Conservation (phyloP, 2,329 filamentous ascomycete genomes). For the Ceratocystis diversiconidia region DNA sequence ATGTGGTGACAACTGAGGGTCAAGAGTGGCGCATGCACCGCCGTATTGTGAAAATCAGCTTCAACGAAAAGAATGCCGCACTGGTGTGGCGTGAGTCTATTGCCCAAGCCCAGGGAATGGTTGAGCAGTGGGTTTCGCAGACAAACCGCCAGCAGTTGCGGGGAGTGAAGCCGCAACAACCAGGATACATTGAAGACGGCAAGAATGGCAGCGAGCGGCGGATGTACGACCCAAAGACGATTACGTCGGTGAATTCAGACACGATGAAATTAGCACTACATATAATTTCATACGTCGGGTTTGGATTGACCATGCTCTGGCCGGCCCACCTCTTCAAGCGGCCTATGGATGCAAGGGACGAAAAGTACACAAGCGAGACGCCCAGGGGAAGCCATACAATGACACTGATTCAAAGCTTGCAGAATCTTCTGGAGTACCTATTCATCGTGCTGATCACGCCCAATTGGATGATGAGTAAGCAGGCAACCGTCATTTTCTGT, state of each 20-base stretch:
- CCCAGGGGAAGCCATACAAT: constrained; percentile 42
- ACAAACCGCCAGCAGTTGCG: background rate
- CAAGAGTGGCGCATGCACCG: constrained; percentile 56
- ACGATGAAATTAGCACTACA: constrained; percentile 48
- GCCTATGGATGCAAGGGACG: constrained; percentile 31
- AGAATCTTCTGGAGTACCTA: constrained; percentile 47
- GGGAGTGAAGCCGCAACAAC: constrained; percentile 1
- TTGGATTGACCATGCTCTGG: constrained; percentile 48
- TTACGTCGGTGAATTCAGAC: constrained; percentile 45
- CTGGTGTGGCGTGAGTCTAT: constrained; percentile 51
- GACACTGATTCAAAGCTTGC: constrained; percentile 51
- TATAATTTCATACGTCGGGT: constrained; percentile 53
- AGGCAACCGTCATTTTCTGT: too few species aligned
- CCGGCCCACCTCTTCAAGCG: constrained; percentile 42
- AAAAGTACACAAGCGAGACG: constrained; percentile 35
- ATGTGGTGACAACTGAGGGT: constrained; percentile 58
- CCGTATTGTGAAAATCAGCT: constrained; percentile 55
- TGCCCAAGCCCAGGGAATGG: constrained; percentile 46
- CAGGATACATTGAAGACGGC: constrained; percentile 19
- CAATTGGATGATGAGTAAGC: constrained; percentile 38
- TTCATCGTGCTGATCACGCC: constrained; percentile 48
- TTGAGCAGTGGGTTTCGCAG: constrained; percentile 40
- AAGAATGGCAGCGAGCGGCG: constrained; percentile 9
- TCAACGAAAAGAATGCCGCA: constrained; percentile 62
- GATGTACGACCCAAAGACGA: constrained; percentile 23